Evolutionary conservation across 805 yeast species (phyloP), one percentile per base, ranked within the genome.

Genomic region (Millerago galiae): DNA sequence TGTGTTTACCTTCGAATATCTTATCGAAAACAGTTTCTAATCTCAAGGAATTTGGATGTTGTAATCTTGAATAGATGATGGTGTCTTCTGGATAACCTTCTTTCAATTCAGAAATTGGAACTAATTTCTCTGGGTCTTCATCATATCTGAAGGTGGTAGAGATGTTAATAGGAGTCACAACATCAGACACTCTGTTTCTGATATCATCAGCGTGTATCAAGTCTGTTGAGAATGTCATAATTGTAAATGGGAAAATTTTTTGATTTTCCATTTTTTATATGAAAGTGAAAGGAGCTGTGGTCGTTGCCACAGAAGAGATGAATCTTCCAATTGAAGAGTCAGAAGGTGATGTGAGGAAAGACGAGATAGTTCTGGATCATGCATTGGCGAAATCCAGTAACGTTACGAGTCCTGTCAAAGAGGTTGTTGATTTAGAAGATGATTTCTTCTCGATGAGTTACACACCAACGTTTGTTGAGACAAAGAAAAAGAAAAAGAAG

Each of bases 151-250:
- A 89, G 1, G 95, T 90, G 2, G 96, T 83, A 2, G 93, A 62
- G 4, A 86, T 81, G 48, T 84, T 85, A 45, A 90, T 81, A 18
- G 97, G 95, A 7, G 91, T 81, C 1, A 81, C 73, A 18, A 83
- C 82, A 53, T 83, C 90, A 0, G 73, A 55, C 6, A 78, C 84
- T 48, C 84, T 65, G 45, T 71, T 66, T 27, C 68, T 55, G 24
- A 53, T 47, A 51, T 83, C 87, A 48, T 86, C 95, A 0, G 79
- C 89, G 56, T 89, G 96, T 39, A 90, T 71, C 10, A 76, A 57
- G 12, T 62, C 59, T 8, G 89, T 82, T 5, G 77, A 52, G n/a
- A 77, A 50, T 5, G 66, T 51, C 60, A 53, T 55, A n/a, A n/a
- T n/a, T n/a, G n/a, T n/a, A n/a, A n/a, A n/a, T n/a, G n/a, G n/a